These are phyloP conservation scores for Hymenoscyphus fructigenus DNA, from an alignment of 2,329 filamentous ascomycete genomes.

Conservation along the genomic window DNA sequence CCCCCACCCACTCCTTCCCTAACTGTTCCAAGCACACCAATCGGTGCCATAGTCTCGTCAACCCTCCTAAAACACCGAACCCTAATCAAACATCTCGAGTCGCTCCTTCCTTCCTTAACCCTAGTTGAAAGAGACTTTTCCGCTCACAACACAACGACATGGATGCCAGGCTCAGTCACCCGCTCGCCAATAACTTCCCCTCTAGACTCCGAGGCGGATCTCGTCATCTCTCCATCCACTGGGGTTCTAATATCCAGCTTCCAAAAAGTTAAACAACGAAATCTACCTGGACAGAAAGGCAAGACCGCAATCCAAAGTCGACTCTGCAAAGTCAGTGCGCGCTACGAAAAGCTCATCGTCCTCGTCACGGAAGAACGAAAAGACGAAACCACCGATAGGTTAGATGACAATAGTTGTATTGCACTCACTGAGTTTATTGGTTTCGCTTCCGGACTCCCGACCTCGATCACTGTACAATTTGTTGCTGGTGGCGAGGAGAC, in stretches of 20 bases:
- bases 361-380: slow-evolving; percentile 59
- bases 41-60: slow-evolving; percentile 53
- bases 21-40: slow-evolving; percentile 25
- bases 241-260: slow-evolving; percentile 71
- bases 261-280: slow-evolving; percentile 69
- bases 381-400: slow-evolving; percentile 41
- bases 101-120: slow-evolving; percentile 47
- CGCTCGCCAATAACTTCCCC: slow-evolving; percentile 41
- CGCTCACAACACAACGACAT: slow-evolving; percentile 38
- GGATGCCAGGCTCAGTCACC: slow-evolving; percentile 37
- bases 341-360: slow-evolving; percentile 68
- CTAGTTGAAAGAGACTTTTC: slow-evolving; percentile 62
- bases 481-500: slow-evolving; percentile 51
- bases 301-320: slow-evolving; percentile 53
- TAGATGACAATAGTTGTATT: slow-evolving; percentile 29
- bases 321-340: slow-evolving; percentile 50
- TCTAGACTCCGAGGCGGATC: slow-evolving; percentile 63
- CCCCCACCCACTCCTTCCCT: slow-evolving; percentile 25
- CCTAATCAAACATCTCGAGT: slow-evolving; percentile 51
- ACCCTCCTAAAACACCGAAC: slow-evolving; percentile 44
- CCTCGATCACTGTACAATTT: slow-evolving; percentile 44
- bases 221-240: slow-evolving; percentile 66
- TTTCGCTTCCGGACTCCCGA: slow-evolving; percentile 38
- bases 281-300: slow-evolving; percentile 60
- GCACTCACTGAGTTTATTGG: slow-evolving; percentile 35